Evolutionary conservation across 2,329 filamentous ascomycete species (phyloP), one percentile per base, ranked within the genome.

Genomic region (Emmonsiellopsis sp.): DNA sequence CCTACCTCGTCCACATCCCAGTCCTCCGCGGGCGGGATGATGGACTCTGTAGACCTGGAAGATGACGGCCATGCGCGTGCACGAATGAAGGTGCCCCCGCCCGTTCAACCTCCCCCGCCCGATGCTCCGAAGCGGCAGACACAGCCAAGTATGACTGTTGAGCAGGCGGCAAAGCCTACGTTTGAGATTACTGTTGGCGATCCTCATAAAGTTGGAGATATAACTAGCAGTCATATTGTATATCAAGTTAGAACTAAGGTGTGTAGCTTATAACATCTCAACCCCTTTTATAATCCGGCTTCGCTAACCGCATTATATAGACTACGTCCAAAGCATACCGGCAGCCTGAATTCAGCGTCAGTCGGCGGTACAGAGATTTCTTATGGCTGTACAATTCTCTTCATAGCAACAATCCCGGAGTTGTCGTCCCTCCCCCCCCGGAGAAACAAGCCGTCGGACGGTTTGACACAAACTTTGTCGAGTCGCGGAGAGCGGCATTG

Each of bases 371-470:
- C 71, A 85, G 91, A 55, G 93, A 98, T 72, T 98, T 98, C 69
- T 76, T 98, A 51, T 98, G 93, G 93, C 83, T 98, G 32, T 98
- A 98, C 71, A 96, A 86, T 61, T 89, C 91, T 33, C 77, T 98
- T 56, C 93, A 97, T 68, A 86, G 84, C 57, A 98, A 95, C 69
- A 96, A 93, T 63, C 93, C 93, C 0, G 93, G 93, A 54, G 85
- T 96, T 39, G 90, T 98, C 33, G 88, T 98, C 10, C 93, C 93
- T 0, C 92, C 93, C 6, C 93, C 93, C 0, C 93, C 93, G 0
- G 93, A 98, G 74, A 98, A 98, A 76, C 93, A 98, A 73, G 91
- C 92, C 6, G 88, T 98, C 53, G 92, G 92, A 56, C 84, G 93
- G 40, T 98, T 98, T 66, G 92, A 98, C 71, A 88, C 83, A 60